Base-by-base conservation (phyloP, 1,139 yeast species). In the Scheffersomyces stambukii region DNA sequence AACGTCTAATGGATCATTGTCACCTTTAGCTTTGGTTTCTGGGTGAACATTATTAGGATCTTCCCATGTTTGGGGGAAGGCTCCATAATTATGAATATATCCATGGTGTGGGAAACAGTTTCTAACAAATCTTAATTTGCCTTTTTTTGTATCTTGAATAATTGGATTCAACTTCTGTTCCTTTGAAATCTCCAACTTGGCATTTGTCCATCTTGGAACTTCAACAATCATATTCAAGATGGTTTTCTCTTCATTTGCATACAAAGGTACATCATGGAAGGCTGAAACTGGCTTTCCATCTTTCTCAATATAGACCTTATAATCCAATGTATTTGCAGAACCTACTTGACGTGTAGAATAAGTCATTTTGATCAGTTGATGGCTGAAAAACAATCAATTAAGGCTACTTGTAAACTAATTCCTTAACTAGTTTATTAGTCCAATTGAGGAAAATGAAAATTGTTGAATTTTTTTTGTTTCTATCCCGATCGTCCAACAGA, bases 1-100 rank as follows among this genome's bases (percentile, higher is more conserved):
- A 32, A 91, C 93, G 59, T 91, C 98, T 45, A 91, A 69, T 13
- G 98, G 98, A 62, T 91, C 98, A 52, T 88, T 84, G 62, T 91
- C 98, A 42, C 98, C 98, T 48, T 69, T 73, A 36, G 88, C 85
- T 49, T 80, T 79, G 37, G 93, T 81, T 54, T 81, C 91, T 40
- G 84, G 81, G 62, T 81, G 82, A 30, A 53, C 37, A 41, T 52
- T 60, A 51, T 63, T 64, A 33, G 78, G 77, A 44, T 75, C 78
- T 53, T 91, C 98, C 97, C 97, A 91, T 16, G 98, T 91, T 64
- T 89, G 97, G 27, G 98, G 96, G 58, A 91, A 74, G n/a, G 97
- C 96, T 40, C 98, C 97, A 56, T 89, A 89, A 64, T 89, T 89
- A 64, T 85, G 95, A 40, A 91, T 86, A 64, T 89, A 89, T 16